Base-by-base conservation (phyloP, 1,284 basidiomycete species). In the Cryptococcus wingfieldii region DNA sequence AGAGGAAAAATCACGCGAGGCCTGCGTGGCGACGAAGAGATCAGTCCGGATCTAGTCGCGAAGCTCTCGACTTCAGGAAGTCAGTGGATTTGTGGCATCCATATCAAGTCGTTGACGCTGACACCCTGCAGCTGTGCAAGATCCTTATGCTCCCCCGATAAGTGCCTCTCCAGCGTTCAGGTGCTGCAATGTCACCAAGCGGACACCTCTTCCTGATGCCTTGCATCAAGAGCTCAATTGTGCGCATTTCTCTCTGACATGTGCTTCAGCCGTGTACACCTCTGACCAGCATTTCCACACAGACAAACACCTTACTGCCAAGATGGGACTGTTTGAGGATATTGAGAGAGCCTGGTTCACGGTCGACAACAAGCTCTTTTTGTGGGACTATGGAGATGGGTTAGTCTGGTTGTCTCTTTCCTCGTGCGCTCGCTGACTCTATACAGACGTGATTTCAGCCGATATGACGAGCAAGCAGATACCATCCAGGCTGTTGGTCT, bases 361-460 rank as follows among this genome's bases (percentile, higher is more conserved):
- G 10, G 88, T 98, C 60, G 92, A 97, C 79, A 87, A 95, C 75
- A 89, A 90, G 67, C 81, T 99, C 42, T 92, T 96, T 70, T 80
- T 99, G 28, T 98, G 96, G 96, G 91, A 98, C 76, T 99, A 98
- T 75, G 80, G 86, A 50, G 90, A 96, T 69, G 90, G 90, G 87
- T 91, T 67, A 60, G 85, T 80, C 37, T 16, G 19, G 41, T 14
- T 46, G 44, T 46, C 44, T 2, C 25, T 46, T 14, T 46, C 44
- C n/a, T 46, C 44, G 18, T n/a, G 10, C 41, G 41, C n/a, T 13
- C n/a, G 41, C 10, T 42, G 14, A 23, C 7, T 42, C 19, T 42
- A 6, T 41, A 37, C 27, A 71, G 73, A 4, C 73, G 69, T n/a
- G 71, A 74, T 37, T 70, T 68, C 46, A 73, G 66, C 56, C 90